Conservation (phyloP, 1,284 basidiomycete species). For the Puccinia novopanici region DNA sequence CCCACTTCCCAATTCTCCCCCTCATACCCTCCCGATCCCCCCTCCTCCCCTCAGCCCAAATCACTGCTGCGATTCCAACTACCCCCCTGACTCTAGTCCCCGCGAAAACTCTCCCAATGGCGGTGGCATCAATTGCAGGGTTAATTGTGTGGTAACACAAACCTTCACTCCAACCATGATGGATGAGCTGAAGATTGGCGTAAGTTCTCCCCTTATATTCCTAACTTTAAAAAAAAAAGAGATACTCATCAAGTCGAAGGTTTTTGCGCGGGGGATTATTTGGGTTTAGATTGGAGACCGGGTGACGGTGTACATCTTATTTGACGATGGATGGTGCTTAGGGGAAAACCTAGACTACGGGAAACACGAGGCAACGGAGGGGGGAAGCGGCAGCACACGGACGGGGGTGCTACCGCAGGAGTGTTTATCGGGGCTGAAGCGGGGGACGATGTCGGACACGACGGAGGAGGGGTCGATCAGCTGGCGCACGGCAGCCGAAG, state of each 20-base stretch:
- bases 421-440: conserved; percentile 19
- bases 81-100: neutral
- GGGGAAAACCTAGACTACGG: conserved; percentile 31
- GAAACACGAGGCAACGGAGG: neutral
- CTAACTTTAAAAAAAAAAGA: too few species aligned
- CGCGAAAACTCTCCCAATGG: neutral
- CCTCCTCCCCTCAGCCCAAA: neutral
- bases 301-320: conserved; percentile 30
- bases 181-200: conserved; percentile 37
- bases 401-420: conserved; percentile 44
- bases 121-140: neutral
- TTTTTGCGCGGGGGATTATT: neutral
- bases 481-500: neutral
- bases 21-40: neutral
- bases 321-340: conserved; percentile 51
- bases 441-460: neutral
- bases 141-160: conserved; percentile 14
- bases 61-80: neutral
- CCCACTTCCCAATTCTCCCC: neutral
- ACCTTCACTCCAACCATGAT: conserved; percentile 18
- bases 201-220: neutral
- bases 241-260: neutral
- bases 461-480: neutral
- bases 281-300: conserved; percentile 29
- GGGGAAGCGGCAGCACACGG: neutral